phyloP scores from a whole-genome alignment of 495 filamentous ascomycete species.

The Letharia lupina region DNA sequence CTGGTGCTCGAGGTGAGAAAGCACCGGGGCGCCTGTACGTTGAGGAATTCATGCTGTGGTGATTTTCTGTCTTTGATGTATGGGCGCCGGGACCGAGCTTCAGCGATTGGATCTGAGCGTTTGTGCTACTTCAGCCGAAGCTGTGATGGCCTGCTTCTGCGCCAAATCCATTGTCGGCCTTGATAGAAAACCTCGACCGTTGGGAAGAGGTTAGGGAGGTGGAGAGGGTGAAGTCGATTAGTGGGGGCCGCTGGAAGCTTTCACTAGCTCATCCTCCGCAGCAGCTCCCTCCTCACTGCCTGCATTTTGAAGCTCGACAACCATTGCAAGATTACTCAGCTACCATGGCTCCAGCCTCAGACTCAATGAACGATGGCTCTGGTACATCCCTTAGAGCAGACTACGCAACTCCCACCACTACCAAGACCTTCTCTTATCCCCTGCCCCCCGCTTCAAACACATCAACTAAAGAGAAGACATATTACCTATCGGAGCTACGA shows the following conservation, averaged over 20 bases:
- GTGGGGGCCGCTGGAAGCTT: neutral
- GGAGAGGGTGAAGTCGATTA: neutral
- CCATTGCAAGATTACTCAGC: no score
- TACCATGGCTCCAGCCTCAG: constrained; percentile 2
- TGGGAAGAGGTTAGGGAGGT: neutral
- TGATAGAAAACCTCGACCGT: neutral
- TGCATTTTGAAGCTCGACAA: neutral
- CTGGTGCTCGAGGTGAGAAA: constrained; percentile 24
- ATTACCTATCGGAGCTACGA: constrained; percentile 62
- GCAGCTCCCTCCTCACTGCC: neutral
- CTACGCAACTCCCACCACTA: constrained; percentile 51
- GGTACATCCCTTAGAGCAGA: constrained; percentile 39
- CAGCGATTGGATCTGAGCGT: neutral
- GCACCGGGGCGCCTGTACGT: constrained; percentile 25
- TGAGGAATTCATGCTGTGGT: constrained; percentile 23
- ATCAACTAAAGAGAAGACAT: constrained; percentile 45
- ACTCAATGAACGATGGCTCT: neutral
- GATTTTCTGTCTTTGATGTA: neutral
- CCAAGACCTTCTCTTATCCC: constrained; percentile 36
- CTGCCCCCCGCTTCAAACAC: constrained; percentile 31
- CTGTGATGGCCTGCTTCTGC: neutral
- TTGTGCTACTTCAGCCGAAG: neutral
- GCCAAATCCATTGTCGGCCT: neutral
- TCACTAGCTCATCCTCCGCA: neutral
- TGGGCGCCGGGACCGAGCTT: constrained; percentile 2